Evolutionary conservation across 2,329 filamentous ascomycete species (phyloP).

Genomic region (Neoscytalidium dimidiatum): DNA sequence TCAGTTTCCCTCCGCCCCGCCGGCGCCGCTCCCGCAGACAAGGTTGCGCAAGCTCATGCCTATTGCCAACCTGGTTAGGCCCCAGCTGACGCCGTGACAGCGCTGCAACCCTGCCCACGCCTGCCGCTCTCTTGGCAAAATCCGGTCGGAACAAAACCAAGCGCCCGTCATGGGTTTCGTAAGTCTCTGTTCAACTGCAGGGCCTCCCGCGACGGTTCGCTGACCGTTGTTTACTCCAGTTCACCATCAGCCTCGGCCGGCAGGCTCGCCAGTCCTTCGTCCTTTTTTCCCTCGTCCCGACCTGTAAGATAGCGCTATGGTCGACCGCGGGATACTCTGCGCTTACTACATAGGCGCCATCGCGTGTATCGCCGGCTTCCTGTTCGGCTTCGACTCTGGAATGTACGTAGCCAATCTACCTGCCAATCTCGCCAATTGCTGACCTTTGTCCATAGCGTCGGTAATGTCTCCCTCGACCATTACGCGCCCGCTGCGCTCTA

Average conservation of each 20-base stretch:
- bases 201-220: background rate
- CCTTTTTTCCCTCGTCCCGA: constrained; percentile 16
- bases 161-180: background rate
- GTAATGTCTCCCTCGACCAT: constrained; percentile 30
- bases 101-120: constrained; percentile 4
- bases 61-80: background rate
- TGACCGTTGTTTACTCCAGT: background rate
- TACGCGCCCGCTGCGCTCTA: constrained; percentile 21
- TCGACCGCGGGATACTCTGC: constrained; percentile 41
- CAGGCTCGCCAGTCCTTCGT: background rate
- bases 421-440: background rate
- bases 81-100: background rate
- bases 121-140: background rate
- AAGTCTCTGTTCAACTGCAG: background rate
- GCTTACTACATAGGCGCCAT: constrained; percentile 56
- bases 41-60: constrained; percentile 10
- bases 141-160: background rate
- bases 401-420: constrained; percentile 20
- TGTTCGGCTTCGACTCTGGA: constrained; percentile 49
- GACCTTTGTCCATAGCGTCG: constrained; percentile 37
- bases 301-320: constrained; percentile 7
- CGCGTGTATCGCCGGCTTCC: constrained; percentile 54
- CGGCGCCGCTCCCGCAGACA: constrained; percentile 12
- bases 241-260: background rate
- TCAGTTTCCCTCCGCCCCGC: background rate